Percentiles rank a stretch among this genome's conserved stretches.
These are phyloP conservation scores for Acidomyces sp. DNA, from an alignment of 495 filamentous ascomycete species.

Conservation along the genomic window DNA sequence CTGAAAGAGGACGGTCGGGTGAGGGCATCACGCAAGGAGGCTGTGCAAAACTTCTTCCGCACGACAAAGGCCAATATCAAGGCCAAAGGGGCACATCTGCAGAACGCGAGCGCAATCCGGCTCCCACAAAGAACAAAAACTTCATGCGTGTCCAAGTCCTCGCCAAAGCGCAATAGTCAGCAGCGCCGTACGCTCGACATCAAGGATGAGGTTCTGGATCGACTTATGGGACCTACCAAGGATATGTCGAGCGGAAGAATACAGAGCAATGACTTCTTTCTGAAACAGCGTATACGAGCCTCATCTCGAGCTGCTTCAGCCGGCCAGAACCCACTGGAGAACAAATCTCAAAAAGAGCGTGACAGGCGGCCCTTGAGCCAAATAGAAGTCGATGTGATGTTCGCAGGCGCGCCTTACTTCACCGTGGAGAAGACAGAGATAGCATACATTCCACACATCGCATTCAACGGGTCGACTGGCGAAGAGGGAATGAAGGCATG, in stretches of 20 bases:
- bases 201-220: slow-evolving; percentile 14
- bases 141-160: slow-evolving; percentile 2
- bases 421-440: not conserved
- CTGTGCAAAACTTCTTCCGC: slow-evolving; percentile 16
- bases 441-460: slow-evolving; percentile 5
- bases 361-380: slow-evolving; percentile 1
- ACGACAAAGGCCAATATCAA: slow-evolving; percentile 4
- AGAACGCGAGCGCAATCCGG: not conserved
- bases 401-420: slow-evolving; percentile 17
- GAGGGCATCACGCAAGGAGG: slow-evolving; percentile 1
- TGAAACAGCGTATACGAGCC: slow-evolving; percentile 10
- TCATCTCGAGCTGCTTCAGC: not conserved
- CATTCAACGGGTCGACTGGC: slow-evolving; percentile 6
- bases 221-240: slow-evolving; percentile 8
- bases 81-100: slow-evolving; percentile 4
- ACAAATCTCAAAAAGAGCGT: slow-evolving; percentile 1
- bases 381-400: slow-evolving; percentile 14
- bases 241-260: slow-evolving; percentile 1
- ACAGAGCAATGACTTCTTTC: slow-evolving; percentile 6
- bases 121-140: slow-evolving; percentile 4
- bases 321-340: not conserved
- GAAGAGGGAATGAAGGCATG: slow-evolving; percentile 1
- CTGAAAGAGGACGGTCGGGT: not conserved
- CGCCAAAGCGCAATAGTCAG: slow-evolving; percentile 12
- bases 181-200: slow-evolving; percentile 11